Conservation (phyloP, 2,329 filamentous ascomycete genomes). For the Aspergillus chevalieri region DNA sequence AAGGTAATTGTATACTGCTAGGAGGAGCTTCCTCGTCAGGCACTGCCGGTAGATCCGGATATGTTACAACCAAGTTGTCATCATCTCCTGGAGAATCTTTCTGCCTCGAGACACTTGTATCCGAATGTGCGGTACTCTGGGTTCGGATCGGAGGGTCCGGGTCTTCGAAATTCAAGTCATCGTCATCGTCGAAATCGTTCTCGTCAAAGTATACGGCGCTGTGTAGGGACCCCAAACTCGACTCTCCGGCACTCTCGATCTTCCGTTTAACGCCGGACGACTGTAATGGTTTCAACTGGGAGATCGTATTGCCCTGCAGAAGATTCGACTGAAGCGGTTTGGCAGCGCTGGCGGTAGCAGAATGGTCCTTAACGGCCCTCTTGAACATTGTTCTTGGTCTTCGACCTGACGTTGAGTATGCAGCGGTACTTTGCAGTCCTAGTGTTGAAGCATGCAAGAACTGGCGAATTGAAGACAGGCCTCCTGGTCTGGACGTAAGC, state of each 20-base stretch:
- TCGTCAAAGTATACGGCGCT: constrained; percentile 60
- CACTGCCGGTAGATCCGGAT: constrained; percentile 29
- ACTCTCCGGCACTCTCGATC: constrained; percentile 26
- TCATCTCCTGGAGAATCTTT: constrained; percentile 8
- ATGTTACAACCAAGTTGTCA: constrained; percentile 20
- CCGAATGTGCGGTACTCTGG: background rate
- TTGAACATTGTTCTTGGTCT: constrained; percentile 31
- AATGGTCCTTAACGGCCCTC: constrained; percentile 36
- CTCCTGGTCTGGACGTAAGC: constrained; percentile 10
- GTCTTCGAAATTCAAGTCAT: constrained; percentile 55
- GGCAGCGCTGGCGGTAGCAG: constrained; percentile 20
- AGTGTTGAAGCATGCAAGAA: constrained; percentile 14
- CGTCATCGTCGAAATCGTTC: constrained; percentile 82
- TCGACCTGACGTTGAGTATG: constrained; percentile 22
- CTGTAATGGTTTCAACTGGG: constrained; percentile 17
- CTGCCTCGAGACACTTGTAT: constrained; percentile 1
- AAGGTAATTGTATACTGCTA: constrained; percentile 59
- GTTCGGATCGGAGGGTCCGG: constrained; percentile 15
- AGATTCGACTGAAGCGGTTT: constrained; percentile 30
- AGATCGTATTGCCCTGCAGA: constrained; percentile 19
- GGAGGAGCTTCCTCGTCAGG: constrained; percentile 29
- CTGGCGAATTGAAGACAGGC: constrained; percentile 16
- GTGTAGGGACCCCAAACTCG: constrained; percentile 39
- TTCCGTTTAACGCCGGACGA: constrained; percentile 34
- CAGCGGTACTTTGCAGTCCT: constrained; percentile 14